Evolutionary conservation across 768 basidiomycete genomes (phyloP), one percentile per base, ranked within the genome.

Genomic region (Heimioporus sp.): DNA sequence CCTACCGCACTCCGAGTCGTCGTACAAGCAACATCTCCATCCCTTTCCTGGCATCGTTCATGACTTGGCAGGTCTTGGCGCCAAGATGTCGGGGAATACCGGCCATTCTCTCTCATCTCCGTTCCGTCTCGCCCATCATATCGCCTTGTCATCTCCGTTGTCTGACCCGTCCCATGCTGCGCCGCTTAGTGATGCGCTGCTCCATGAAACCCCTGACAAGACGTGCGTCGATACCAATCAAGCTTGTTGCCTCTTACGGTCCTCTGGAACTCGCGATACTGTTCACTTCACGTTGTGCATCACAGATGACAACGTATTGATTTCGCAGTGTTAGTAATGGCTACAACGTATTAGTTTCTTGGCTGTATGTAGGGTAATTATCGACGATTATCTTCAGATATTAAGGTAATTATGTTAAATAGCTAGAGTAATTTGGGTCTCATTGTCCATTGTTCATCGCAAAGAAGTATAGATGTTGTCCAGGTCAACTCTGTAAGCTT

Each of bases 11-110:
- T 36, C 59, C 8, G 43, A 46, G 42, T 47, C 68, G 30, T 62
- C 71, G 46, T 82, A 78, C 65, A 76, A 66, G 46, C 85, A 82
- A 55, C 81, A 83, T 62, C 76, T 84, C 42, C 67, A 70, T 39
- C 76, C 74, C 2, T 76, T 75, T 52, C 79, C 77, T 10, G 59
- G 66, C 16, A 44, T 57, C 21, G 53, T 54, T n/a, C 49, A 54
- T 28, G 49, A 40, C 47, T 42, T 56, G 53, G 24, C 52, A 9
- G 50, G 51, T 35, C 60, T 54, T 44, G 53, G 40, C 46, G 52
- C 49, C 62, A 57, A 58, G 56, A 39, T 8, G 36, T 37, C 46
- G 16, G 11, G 15, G 36, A 44, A 46, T 24, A 39, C 47, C 53
- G 55, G 58, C 52, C 61, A 28, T 31, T 32, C 46, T 48, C 48